phyloP scores from a whole-genome alignment of 2,329 filamentous ascomycete species.

The Uncinocarpus reesii region DNA sequence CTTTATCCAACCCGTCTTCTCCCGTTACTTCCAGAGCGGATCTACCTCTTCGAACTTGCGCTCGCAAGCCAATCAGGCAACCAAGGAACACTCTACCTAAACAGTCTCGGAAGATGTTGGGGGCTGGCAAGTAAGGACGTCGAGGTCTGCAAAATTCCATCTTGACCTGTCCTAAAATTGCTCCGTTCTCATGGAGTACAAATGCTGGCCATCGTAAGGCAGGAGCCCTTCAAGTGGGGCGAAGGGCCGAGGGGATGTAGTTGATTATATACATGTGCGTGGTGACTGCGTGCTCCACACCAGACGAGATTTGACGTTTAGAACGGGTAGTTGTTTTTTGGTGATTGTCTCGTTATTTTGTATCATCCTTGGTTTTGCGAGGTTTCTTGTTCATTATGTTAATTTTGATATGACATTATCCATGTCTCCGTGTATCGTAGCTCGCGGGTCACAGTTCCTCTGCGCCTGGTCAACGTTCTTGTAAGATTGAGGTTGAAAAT shows the following conservation, averaged over 20 bases:
- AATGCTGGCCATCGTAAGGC: background rate
- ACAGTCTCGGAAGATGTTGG: background rate
- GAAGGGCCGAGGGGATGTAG: background rate
- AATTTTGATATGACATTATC: conserved; percentile 3
- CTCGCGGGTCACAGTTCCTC: background rate
- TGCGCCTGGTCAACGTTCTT: background rate
- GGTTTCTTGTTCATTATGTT: background rate
- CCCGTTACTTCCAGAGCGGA: conserved; percentile 73
- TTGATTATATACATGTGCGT: conserved; percentile 4
- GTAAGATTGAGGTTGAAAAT: background rate
- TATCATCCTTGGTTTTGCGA: conserved; percentile 3
- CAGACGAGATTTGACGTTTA: background rate
- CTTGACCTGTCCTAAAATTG: background rate
- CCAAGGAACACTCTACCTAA: conserved; percentile 54
- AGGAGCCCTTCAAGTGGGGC: background rate
- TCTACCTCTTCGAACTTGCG: conserved; percentile 80
- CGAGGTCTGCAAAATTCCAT: background rate
- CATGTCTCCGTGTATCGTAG: background rate
- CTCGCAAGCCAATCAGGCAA: conserved; percentile 68
- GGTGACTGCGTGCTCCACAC: background rate
- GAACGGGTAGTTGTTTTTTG: conserved; percentile 1
- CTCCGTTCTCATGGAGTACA: background rate
- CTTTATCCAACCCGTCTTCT: conserved; percentile 80
- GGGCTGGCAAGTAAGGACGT: background rate
- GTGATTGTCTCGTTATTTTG: conserved; percentile 1